Percentiles rank a stretch among this genome's conserved stretches.
These are phyloP conservation scores for Colletotrichum sp. DNA, from an alignment of 2,329 filamentous ascomycete species.

Conservation along the genomic window DNA sequence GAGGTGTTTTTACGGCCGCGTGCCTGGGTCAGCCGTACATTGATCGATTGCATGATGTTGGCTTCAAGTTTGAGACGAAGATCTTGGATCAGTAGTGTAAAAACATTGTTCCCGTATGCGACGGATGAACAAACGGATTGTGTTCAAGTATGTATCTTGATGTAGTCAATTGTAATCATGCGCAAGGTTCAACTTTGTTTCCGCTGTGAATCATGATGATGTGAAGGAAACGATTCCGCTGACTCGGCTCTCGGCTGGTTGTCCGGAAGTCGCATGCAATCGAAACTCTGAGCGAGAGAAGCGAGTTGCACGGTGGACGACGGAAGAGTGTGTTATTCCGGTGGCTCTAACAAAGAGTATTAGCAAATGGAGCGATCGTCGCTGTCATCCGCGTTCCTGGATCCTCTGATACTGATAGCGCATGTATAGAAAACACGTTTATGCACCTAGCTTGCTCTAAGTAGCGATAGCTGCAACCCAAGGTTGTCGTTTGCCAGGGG, in stretches of 20 bases:
- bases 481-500: background rate
- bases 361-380: background rate
- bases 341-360: background rate
- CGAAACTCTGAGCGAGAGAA: background rate
- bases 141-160: background rate
- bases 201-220: background rate
- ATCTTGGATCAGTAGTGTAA: constrained; percentile 34
- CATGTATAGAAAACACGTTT: background rate
- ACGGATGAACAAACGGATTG: background rate
- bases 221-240: background rate
- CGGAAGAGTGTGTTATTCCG: background rate
- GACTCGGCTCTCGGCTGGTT: background rate
- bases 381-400: background rate
- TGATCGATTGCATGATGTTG: constrained; percentile 64
- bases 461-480: background rate
- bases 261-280: background rate
- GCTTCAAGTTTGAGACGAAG: constrained; percentile 67
- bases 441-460: background rate
- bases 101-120: no score
- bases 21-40: constrained; percentile 72
- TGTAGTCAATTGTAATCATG: background rate
- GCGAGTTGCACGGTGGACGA: background rate
- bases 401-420: background rate
- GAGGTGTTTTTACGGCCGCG: constrained; percentile 75
- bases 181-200: background rate